Evolutionary conservation across 2,329 filamentous ascomycete species (phyloP).

Genomic region (Chaetomium strumarium): DNA sequence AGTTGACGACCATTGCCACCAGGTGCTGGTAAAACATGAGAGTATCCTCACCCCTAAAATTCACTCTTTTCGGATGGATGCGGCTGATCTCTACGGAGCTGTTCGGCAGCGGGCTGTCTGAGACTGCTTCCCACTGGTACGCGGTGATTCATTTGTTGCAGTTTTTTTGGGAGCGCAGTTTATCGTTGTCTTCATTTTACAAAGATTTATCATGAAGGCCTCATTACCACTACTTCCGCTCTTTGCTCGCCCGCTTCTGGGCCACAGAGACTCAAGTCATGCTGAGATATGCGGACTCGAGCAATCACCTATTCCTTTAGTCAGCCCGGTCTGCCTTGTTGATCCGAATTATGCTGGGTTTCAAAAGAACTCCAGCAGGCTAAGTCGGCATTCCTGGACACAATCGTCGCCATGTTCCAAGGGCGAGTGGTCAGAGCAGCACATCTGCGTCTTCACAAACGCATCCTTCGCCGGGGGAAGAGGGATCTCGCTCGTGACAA

Average conservation of each 20-base stretch:
- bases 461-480: slow-evolving; percentile 31
- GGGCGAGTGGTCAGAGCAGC: slow-evolving; percentile 16
- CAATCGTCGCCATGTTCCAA: slow-evolving; percentile 26
- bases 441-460: slow-evolving; percentile 34
- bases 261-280: slow-evolving; percentile 8
- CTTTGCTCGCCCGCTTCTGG: slow-evolving; percentile 5
- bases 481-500: slow-evolving; percentile 37
- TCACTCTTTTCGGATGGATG: no score
- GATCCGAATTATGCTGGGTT: slow-evolving; percentile 1
- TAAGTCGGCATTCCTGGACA: slow-evolving; percentile 22
- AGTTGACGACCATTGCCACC: not conserved
- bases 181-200: not conserved
- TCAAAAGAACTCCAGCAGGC: not conserved
- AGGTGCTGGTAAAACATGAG: no score
- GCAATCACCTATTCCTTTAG: not conserved
- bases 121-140: no score
- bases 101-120: no score
- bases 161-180: not conserved
- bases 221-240: slow-evolving; percentile 1
- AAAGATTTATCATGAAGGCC: slow-evolving; percentile 7
- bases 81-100: no score
- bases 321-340: slow-evolving; percentile 8
- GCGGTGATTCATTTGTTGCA: not conserved
- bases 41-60: no score
- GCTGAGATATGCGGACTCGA: slow-evolving; percentile 6